A percentile compares a stretch with the other conserved stretches of the same genome.
phyloP scores from a whole-genome alignment of 2,329 filamentous ascomycete genomes.

The Pseudomassariella vexata region DNA sequence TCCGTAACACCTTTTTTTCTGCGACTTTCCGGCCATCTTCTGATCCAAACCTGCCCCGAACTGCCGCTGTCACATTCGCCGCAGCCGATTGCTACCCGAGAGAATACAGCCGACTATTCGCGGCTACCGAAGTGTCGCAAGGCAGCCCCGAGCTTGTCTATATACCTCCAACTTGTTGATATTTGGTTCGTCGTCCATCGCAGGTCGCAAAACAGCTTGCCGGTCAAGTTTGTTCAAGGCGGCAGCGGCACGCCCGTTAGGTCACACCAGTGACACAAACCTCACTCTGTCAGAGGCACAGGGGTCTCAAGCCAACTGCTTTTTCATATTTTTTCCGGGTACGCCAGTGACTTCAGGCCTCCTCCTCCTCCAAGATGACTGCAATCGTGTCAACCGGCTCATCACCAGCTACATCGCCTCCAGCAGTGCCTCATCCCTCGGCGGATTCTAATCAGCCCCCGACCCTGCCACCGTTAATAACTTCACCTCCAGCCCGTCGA shows the following conservation, averaged over 20 bases:
- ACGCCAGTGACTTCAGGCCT: constrained; percentile 18
- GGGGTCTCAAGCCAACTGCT: constrained; percentile 1
- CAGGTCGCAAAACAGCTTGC: constrained; percentile 23
- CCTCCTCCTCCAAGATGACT: constrained; percentile 34
- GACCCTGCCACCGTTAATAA: constrained; percentile 51
- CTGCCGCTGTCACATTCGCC: background rate
- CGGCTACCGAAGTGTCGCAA: too few species aligned
- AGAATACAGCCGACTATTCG: too few species aligned
- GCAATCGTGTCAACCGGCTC: constrained; percentile 53
- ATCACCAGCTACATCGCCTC: constrained; percentile 48
- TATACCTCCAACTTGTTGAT: background rate
- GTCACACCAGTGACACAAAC: constrained; percentile 8
- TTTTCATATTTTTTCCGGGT: constrained; percentile 18
- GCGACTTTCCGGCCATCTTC: background rate
- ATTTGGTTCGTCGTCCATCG: constrained; percentile 4
- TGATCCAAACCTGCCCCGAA: background rate
- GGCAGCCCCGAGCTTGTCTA: background rate
- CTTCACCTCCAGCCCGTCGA: constrained; percentile 51
- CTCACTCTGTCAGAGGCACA: constrained; percentile 3
- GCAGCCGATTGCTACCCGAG: too few species aligned
- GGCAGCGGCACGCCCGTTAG: constrained; percentile 11
- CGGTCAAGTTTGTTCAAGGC: constrained; percentile 23
- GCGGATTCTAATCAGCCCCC: constrained; percentile 48
- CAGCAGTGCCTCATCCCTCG: constrained; percentile 35
- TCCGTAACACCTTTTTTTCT: too few species aligned